Conservation (phyloP, 768 basidiomycete genomes). For the Russula griseocarnosa region DNA sequence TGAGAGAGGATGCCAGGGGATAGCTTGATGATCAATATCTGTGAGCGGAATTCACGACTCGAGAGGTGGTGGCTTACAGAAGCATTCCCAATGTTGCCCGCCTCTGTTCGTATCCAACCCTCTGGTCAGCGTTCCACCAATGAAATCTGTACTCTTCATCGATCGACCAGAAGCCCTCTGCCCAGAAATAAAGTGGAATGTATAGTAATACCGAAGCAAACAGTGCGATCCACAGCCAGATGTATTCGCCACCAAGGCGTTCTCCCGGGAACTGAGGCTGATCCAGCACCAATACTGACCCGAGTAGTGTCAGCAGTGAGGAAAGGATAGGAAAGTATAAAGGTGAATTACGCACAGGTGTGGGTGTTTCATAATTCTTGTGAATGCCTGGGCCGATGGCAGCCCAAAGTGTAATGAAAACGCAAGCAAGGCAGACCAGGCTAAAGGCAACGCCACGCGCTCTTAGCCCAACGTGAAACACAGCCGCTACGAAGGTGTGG, state of each 20-base stretch:
- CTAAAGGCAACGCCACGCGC: conserved; percentile 32
- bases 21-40: neutral
- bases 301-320: conserved; percentile 15
- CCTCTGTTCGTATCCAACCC: conserved; percentile 8
- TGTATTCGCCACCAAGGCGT: conserved; percentile 42
- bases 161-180: conserved; percentile 36
- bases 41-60: neutral
- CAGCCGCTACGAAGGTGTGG: conserved; percentile 40
- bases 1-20: neutral
- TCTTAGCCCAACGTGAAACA: conserved; percentile 37
- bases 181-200: conserved; percentile 39
- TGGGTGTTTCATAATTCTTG: conserved; percentile 35
- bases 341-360: conserved; percentile 33
- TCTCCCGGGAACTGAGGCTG: conserved; percentile 33
- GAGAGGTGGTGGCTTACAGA: conserved; percentile 30
- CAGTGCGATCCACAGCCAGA: conserved; percentile 46
- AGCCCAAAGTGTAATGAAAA: conserved; percentile 36
- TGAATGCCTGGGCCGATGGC: conserved; percentile 34
- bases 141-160: conserved; percentile 37
- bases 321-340: neutral
- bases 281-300: conserved; percentile 45
- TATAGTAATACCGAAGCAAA: conserved; percentile 37
- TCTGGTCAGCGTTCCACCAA: conserved; percentile 14
- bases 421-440: conserved; percentile 5
- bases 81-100: conserved; percentile 27